Base-by-base conservation (phyloP, 176 grass and related monocot species). In the Lolium perenne region DNA sequence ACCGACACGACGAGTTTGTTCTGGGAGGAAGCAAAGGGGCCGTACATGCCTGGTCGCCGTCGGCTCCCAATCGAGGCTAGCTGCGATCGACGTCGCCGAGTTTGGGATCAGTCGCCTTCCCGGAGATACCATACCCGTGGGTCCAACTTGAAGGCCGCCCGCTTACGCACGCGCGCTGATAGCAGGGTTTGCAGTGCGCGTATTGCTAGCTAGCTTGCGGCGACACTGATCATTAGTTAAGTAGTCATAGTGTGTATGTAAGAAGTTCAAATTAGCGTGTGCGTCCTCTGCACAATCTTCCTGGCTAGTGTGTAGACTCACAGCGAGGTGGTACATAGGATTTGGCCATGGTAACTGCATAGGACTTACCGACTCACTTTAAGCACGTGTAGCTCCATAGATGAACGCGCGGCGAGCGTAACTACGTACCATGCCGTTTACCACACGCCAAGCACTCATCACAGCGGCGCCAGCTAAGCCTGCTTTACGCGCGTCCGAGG, bases 11-110 rank as follows among this genome's bases (percentile, higher is more conserved):
- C 46, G n/a, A 74, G 46, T 84, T 57, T 40, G 66, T 23, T 32
- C 16, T 26, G 29, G 0, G 67, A n/a, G 26, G 58, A 89, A 85
- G 87, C 76, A 75, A 89, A 59, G 20, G 46, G 49, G 59, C 85
- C 67, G 70, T 82, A 29, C 26, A 1, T 29, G 26, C 26, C 26
- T 1, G 26, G 26, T 29, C 26, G 26, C 26, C 26, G 26, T 29
- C 26, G 26, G 26, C 63, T 47, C 26, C 20, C 6, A 29, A 14
- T 43, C 10, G 15, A 47, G 20, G 57, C 21, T 54, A 8, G 26
- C 26, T 29, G 26, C 26, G 26, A 29, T 29, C 63, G 75, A 21
- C 66, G 46, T 64, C 75, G 77, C 58, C 58, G 32, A 29, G 26
- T 29, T 29, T 29, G 26, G 26, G 26, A 29, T 29, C 26, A 29